Evolutionary conservation across 495 filamentous ascomycete species (phyloP), one percentile per base, ranked within the genome.

Genomic region (Aspergillus bridgeri): DNA sequence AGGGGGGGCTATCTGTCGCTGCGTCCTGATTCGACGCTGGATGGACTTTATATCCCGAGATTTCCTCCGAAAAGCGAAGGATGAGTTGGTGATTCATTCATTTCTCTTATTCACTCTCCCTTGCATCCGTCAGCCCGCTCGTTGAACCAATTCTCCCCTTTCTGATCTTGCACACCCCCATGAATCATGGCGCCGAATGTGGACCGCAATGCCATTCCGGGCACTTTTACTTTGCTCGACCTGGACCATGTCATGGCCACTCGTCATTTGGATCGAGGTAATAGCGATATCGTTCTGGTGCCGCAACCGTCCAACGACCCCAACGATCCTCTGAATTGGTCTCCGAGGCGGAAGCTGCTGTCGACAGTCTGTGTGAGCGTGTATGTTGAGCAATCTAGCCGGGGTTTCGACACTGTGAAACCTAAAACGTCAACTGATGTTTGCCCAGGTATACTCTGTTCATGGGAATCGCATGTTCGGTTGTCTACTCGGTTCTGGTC

Each of bases 261-360:
- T 60, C 70, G 72, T 50, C 70, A 79, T 65, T 51, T 74, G 57
- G 66, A 75, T 54, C 47, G 54, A 27, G 68, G 69, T 2, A 61
- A 79, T 53, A 62, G 65, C 42, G 83, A 84, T 47, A 79, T 86
- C 53, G 79, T 86, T n/a, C 67, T 87, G 23, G 74, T 86, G 24
- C 84, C 84, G 3, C 69, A 78, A 0, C 84, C 84, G 1, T 85
- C 83, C 0, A 65, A 67, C 44, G 79, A 86, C 58, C 81, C 82
- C 3, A 78, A 86, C 51, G 84, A 87, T 56, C 83, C 84, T 13
- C 66, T 87, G 59, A 86, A 86, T 55, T 86, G 84, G 84, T 78
- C 82, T 53, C 75, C 69, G 5, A 69, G 72, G 42, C 76, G 83
- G 47, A 87, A 86, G 66, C 58, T 76, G 15, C 60, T 84, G 42